Conservation (phyloP, 2,329 filamentous ascomycete species). For the Magnaporthales sp. region DNA sequence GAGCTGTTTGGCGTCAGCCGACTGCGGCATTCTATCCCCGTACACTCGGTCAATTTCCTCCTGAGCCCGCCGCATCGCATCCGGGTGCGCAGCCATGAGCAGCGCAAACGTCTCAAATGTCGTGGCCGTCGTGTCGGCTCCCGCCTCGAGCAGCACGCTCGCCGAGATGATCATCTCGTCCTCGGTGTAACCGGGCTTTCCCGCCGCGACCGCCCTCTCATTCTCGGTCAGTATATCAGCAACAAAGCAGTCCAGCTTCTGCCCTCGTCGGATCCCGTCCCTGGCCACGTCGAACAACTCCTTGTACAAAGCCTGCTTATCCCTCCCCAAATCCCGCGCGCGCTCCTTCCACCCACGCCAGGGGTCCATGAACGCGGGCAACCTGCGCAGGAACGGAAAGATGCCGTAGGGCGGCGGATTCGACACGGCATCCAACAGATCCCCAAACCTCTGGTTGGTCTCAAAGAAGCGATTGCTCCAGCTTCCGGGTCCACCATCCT, state of each 20-base stretch:
- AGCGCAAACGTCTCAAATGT: constrained; percentile 37
- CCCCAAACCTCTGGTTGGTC: constrained; percentile 6
- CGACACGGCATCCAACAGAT: constrained; percentile 25
- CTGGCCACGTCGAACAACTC: constrained; percentile 26
- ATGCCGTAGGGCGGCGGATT: constrained; percentile 37
- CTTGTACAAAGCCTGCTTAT: constrained; percentile 27
- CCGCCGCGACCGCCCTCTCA: constrained; percentile 20
- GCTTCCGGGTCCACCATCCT: neutral
- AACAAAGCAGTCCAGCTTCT: constrained; percentile 25
- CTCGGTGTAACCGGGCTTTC: constrained; percentile 27
- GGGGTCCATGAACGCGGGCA: constrained; percentile 33
- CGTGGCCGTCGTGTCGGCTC: constrained; percentile 40
- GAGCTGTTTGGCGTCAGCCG: constrained; percentile 19
- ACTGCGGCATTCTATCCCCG: constrained; percentile 20
- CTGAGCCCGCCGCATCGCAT: constrained; percentile 31
- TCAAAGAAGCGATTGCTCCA: neutral
- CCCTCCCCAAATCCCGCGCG: constrained; percentile 24
- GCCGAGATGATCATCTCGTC: constrained; percentile 33
- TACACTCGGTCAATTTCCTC: constrained; percentile 29
- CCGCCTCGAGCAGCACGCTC: constrained; percentile 32
- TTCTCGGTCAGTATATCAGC: constrained; percentile 29
- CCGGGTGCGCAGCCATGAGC: constrained; percentile 35
- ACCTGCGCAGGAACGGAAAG: constrained; percentile 30
- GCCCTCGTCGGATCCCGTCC: constrained; percentile 14
- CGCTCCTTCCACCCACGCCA: constrained; percentile 28